Evolutionary conservation across 225 moss, liverwort and hornwort species (phyloP), one percentile per base, ranked within the genome.

Genomic region (Physcomitrium patens): DNA sequence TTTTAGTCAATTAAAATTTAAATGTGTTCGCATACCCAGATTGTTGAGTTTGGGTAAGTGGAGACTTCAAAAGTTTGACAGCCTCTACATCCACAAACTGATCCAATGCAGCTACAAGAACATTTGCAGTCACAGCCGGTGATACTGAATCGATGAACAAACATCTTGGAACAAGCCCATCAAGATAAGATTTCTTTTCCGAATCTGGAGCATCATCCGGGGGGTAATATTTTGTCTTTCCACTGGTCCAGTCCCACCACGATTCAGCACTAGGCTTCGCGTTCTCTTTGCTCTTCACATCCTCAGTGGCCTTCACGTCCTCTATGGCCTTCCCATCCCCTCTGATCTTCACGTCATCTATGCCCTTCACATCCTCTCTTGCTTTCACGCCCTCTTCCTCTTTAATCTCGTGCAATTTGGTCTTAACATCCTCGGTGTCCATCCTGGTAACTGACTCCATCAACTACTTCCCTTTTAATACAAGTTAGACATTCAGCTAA

Each of bases 221-320:
- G 37, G 37, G 70, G 22, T 37, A n/a, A 19, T 46, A 3, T 62
- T 77, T 47, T 17, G 60, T 41, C 19, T 8, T 60, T 28, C n/a
- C n/a, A 72, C n/a, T 72, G 22, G 26, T 82, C 88, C 88, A 88
- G 50, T 85, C 82, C 88, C 88, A 88, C 88, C 88, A 88, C 12
- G n/a, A 10, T 23, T 55, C 55, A 10, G 66, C 19, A 20, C 10
- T 42, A 13, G 44, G 12, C 14, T 45, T 57, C 37, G 47, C 46
- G 17, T 43, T 46, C 65, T 65, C 65, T 43, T 43, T 65, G 9
- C 65, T 46, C 65, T 37, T 37, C 31, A 37, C 31, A 7, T 37
- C 31, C 31, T 37, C 31, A 2, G 7, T 37, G 31, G 31, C 31
- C 31, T 37, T 37, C 31, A 37, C 31, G 31, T 37, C 31, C 31